phyloP scores from a whole-genome alignment of 164 flowering plant genomes.

The Annona cherimola region DNA sequence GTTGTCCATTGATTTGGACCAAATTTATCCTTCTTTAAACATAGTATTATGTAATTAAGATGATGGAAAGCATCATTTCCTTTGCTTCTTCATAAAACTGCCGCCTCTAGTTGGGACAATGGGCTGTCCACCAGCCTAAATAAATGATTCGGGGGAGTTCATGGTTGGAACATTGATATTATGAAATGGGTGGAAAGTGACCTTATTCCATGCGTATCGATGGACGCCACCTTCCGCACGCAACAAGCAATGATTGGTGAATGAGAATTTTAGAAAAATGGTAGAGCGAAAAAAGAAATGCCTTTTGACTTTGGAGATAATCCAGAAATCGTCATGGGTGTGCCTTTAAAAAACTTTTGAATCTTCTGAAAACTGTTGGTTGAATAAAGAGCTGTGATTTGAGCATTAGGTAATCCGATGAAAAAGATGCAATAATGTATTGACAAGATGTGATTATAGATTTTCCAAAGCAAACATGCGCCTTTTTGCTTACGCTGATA shows the following conservation, averaged over 20 bases:
- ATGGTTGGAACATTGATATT: too few relatives aligned
- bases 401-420: conserved; percentile 8
- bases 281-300: background rate
- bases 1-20: too few relatives aligned
- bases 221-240: conserved; percentile 11
- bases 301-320: conserved; percentile 10
- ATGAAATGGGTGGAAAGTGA: background rate
- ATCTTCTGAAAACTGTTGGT: conserved; percentile 7
- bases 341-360: conserved; percentile 1
- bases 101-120: too few relatives aligned
- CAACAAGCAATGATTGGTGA: conserved; percentile 17
- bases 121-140: too few relatives aligned
- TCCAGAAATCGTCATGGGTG: conserved; percentile 1
- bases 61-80: too few relatives aligned
- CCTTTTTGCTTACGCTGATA: conserved; percentile 1
- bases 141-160: too few relatives aligned
- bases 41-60: too few relatives aligned
- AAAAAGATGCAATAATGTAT: background rate
- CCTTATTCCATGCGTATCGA: background rate
- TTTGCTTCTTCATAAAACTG: too few relatives aligned
- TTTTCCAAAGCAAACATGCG: conserved; percentile 1
- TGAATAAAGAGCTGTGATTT: conserved; percentile 13
- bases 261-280: background rate
- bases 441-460: background rate
- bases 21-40: too few relatives aligned